Conservation (phyloP, 164 flowering plant genomes). For the grape (Vitis vinifera) region DNA sequence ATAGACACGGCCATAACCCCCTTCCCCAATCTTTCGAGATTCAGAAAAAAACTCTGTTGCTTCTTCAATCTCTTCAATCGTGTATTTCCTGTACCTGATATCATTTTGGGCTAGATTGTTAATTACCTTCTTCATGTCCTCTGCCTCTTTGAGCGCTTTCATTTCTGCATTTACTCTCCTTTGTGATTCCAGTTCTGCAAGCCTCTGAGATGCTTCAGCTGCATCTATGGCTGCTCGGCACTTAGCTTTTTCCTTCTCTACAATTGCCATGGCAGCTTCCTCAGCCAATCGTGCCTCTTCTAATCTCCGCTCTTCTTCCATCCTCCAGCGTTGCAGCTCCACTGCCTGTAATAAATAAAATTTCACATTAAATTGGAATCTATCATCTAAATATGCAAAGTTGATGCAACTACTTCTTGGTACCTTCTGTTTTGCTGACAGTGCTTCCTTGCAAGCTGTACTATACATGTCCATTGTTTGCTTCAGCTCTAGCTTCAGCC, state of each 20-base stretch:
- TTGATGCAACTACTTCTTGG: not conserved
- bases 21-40: slow-evolving; percentile 47
- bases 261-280: slow-evolving; percentile 36
- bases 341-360: slow-evolving; percentile 25
- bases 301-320: slow-evolving; percentile 33
- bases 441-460: slow-evolving; percentile 43
- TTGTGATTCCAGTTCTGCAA: slow-evolving; percentile 36
- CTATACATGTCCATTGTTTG: slow-evolving; percentile 45
- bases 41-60: slow-evolving; percentile 38
- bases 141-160: slow-evolving; percentile 25
- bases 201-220: slow-evolving; percentile 34
- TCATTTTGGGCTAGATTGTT: slow-evolving; percentile 11
- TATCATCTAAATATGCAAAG: not conserved
- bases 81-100: slow-evolving; percentile 37
- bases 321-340: slow-evolving; percentile 35
- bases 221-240: slow-evolving; percentile 36
- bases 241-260: slow-evolving; percentile 38
- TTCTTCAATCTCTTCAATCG: slow-evolving; percentile 39
- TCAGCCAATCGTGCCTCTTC: slow-evolving; percentile 29
- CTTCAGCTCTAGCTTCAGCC: slow-evolving; percentile 39
- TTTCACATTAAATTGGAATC: not conserved
- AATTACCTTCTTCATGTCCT: slow-evolving; percentile 24
- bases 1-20: slow-evolving; percentile 60
- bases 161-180: slow-evolving; percentile 29
- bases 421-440: slow-evolving; percentile 36